Conservation (phyloP, 768 basidiomycete genomes). For the Chiua virens region DNA sequence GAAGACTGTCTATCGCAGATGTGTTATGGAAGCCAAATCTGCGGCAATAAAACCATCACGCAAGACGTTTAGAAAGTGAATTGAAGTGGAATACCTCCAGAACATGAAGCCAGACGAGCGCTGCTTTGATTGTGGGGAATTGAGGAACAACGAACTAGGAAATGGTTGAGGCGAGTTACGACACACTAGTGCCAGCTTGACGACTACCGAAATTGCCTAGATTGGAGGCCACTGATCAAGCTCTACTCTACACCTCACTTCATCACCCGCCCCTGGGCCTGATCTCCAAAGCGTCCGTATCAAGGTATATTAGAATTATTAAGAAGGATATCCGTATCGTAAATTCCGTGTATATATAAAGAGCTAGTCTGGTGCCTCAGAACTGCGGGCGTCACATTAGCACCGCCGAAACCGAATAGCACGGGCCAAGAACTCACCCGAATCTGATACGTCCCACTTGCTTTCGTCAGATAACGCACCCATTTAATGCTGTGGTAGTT, state of each 20-base stretch:
- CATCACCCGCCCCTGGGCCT: too few species aligned
- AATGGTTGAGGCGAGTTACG: conserved; percentile 22
- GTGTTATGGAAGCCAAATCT: conserved; percentile 93
- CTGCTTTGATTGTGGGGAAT: conserved; percentile 9
- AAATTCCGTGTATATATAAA: conserved; percentile 25
- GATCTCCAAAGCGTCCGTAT: conserved; percentile 9
- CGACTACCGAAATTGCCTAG: conserved; percentile 21
- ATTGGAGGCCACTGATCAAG: conserved; percentile 23
- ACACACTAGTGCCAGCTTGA: conserved; percentile 2
- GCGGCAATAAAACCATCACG: conserved; percentile 6
- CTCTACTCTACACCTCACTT: background rate
- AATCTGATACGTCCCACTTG: conserved; percentile 91
- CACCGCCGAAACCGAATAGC: background rate
- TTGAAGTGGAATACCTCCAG: conserved; percentile 41
- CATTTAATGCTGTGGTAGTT: conserved; percentile 95
- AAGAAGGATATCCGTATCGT: conserved; percentile 24
- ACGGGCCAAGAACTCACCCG: conserved; percentile 56
- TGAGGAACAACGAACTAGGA: conserved; percentile 7
- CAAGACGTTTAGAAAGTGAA: background rate
- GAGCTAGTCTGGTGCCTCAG: conserved; percentile 16
- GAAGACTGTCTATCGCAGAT: conserved; percentile 84
- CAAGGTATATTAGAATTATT: conserved; percentile 29
- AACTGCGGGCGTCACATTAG: conserved; percentile 20
- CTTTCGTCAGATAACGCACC: conserved; percentile 94
- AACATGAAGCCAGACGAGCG: conserved; percentile 38